These are phyloP conservation scores for Coemansia sp. DNA, from an alignment of 192 early-diverging fungal genomes.

Conservation along the genomic window DNA sequence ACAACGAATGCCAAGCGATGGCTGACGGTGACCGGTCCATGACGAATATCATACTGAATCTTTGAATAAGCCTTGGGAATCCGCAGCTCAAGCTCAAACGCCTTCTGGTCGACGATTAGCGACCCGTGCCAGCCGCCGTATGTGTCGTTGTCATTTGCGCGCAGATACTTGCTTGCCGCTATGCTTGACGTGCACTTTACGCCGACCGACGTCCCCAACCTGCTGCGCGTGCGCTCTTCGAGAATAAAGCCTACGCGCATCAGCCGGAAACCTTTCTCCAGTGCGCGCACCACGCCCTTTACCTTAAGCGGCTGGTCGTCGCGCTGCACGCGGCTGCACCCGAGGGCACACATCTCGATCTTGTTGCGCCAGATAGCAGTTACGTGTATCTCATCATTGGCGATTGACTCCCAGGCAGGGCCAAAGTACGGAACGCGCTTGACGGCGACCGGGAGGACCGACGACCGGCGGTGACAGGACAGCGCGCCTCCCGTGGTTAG, in stretches of 20 bases:
- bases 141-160: slow-evolving; percentile 15
- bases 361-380: slow-evolving; percentile 43
- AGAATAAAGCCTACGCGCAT: slow-evolving; percentile 44
- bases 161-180: slow-evolving; percentile 32
- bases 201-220: slow-evolving; percentile 4
- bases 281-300: slow-evolving; percentile 36
- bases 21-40: slow-evolving; percentile 46
- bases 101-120: slow-evolving; percentile 42
- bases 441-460: slow-evolving; percentile 32
- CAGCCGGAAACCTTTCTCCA: slow-evolving; percentile 46
- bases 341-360: slow-evolving; percentile 49
- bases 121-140: slow-evolving; percentile 25
- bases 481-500: slow-evolving; percentile 12
- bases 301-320: slow-evolving; percentile 39
- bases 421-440: slow-evolving; percentile 48
- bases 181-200: slow-evolving; percentile 27
- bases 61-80: slow-evolving; percentile 45
- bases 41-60: slow-evolving; percentile 50
- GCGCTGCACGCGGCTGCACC: slow-evolving; percentile 49
- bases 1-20: slow-evolving; percentile 50
- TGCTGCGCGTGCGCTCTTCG: slow-evolving; percentile 48
- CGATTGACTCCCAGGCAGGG: slow-evolving; percentile 41
- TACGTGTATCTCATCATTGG: slow-evolving; percentile 43
- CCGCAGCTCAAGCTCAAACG: slow-evolving; percentile 46
- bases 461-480: slow-evolving; percentile 20